Evolutionary conservation across 805 yeast genomes (phyloP), one percentile per base, ranked within the genome.

Genomic region (Hanseniaspora guilliermondii): DNA sequence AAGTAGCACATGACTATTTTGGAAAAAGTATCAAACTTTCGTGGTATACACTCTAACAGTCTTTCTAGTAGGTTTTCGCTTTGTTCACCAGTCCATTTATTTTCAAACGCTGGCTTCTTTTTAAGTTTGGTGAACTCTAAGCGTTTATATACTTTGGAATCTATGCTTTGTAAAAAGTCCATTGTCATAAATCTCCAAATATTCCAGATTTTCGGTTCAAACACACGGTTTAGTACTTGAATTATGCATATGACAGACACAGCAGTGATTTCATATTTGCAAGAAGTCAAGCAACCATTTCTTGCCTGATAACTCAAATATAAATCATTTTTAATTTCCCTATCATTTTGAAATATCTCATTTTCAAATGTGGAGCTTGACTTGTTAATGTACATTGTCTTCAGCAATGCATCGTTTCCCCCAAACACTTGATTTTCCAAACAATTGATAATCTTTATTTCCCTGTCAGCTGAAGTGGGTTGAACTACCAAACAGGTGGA

Each of bases 181-280:
- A 44, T 42, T 1, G 45, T 25, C 27, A 52, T 22, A 16, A 44
- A 11, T 19, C 30, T 52, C 55, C 55, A 52, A 6, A 52, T 22
- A 2, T 37, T 36, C 17, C 19, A 21, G 4, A 52, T 16, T 9
- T 8, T 24, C 2, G 44, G 35, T 8, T 44, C 32, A 37, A 52
- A 52, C 0, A 44, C 38, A 36, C 49, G 47, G 16, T 9, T 12
- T 11, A 42, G 22, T 4, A 52, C 33, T 17, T 44, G 41, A 17
- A 25, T 16, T 4, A 24, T 17, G 9, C 30, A 19, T 9, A 44
- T 9, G 4, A 49, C n/a, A 1, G 44, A 16, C 6, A 37, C 38
- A 1, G 55, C n/a, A 8, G 21, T 27, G 7, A 41, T 4, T n/a
- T 44, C 49, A 30, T 36, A 42, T 19, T 9, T 25, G 22, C 22